A percentile compares a stretch with the other conserved stretches of the same genome.
phyloP scores from a whole-genome alignment of 2,329 filamentous ascomycete species.

The Talaromyces sp. region DNA sequence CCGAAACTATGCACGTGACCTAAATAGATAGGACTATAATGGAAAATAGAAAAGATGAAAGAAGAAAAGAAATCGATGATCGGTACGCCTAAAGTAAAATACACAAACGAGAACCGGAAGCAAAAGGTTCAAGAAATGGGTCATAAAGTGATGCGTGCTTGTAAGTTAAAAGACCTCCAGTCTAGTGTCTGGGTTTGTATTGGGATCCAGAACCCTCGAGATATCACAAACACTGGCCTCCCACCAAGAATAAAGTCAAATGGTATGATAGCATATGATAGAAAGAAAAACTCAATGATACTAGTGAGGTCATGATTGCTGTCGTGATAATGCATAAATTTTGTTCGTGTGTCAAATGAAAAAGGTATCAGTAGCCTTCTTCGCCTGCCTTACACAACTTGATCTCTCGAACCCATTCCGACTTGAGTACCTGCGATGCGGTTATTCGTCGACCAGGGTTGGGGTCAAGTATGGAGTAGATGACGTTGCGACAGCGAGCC shows the following conservation, averaged over 20 bases:
- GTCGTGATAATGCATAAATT: conserved; percentile 14
- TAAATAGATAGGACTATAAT: not conserved
- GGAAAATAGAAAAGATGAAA: conserved; percentile 3
- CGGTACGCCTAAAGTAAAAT: conserved; percentile 18
- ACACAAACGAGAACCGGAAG: conserved; percentile 6
- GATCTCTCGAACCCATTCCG: conserved; percentile 97
- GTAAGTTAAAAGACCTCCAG: conserved; percentile 6
- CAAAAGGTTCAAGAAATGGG: not conserved
- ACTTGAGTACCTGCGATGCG: conserved; percentile 93
- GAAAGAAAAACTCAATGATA: not conserved
- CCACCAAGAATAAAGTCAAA: conserved; percentile 12
- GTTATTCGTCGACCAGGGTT: conserved; percentile 90
- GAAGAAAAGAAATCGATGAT: conserved; percentile 19
- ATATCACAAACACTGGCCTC: conserved; percentile 17
- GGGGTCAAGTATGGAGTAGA: conserved; percentile 96
- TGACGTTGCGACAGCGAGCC: conserved; percentile 97
- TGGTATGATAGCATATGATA: not conserved
- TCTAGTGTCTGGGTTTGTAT: not conserved
- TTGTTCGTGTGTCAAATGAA: conserved; percentile 9
- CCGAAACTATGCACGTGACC: not conserved
- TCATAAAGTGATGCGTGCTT: not conserved
- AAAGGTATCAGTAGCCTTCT: conserved; percentile 70
- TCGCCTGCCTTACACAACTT: conserved; percentile 95
- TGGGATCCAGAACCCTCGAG: conserved; percentile 20
- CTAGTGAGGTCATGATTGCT: conserved; percentile 7